A percentile compares a stretch with the other conserved stretches of the same genome.
Conservation (phyloP, 2,329 filamentous ascomycete species). For the Curvularia hawaiiensis region DNA sequence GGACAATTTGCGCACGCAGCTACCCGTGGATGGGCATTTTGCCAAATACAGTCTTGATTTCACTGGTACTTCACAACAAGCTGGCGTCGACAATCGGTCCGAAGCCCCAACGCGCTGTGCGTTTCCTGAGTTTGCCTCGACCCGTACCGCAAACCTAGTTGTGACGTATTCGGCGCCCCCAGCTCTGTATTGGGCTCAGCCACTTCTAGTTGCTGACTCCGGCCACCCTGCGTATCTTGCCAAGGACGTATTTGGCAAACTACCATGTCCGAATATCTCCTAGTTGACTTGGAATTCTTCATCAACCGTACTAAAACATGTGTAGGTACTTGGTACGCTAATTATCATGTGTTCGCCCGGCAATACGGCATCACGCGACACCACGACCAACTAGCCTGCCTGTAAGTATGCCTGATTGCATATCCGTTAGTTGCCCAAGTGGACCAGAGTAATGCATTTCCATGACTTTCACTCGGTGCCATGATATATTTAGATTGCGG, state of each 20-base stretch:
- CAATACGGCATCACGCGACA: not conserved
- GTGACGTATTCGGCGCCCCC: not conserved
- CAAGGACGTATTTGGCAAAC: not conserved
- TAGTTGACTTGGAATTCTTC: not conserved
- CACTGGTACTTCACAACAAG: not conserved
- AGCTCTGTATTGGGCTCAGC: not conserved
- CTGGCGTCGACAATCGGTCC: not conserved
- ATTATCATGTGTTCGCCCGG: not conserved
- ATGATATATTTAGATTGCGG: too few species aligned
- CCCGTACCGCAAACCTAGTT: not conserved
- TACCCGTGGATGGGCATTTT: not conserved
- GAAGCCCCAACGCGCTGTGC: not conserved
- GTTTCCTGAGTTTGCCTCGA: not conserved
- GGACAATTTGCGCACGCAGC: constrained; percentile 11
- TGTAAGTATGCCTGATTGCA: not conserved
- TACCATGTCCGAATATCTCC: not conserved
- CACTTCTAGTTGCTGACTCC: too few species aligned
- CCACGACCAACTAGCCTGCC: not conserved
- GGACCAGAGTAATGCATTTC: not conserved
- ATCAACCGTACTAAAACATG: not conserved
- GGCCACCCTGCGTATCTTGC: not conserved
- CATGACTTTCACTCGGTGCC: not conserved
- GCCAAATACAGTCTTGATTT: not conserved
- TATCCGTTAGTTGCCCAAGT: not conserved
- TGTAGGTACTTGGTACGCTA: not conserved